These are phyloP conservation scores for Effrenium voratum DNA, from an alignment of 73 alveolate species.

Conservation along the genomic window DNA sequence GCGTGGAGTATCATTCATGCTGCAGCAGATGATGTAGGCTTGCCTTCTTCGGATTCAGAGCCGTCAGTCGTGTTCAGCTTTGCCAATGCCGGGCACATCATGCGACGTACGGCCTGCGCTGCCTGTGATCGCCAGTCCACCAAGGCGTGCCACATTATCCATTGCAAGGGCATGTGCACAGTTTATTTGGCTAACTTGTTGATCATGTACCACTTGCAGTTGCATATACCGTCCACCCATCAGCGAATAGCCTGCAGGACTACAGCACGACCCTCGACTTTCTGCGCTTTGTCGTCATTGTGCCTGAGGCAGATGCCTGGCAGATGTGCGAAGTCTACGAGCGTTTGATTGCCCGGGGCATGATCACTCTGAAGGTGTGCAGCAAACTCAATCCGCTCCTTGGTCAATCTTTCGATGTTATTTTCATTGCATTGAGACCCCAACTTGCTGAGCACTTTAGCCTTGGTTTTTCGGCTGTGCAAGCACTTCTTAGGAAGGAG, in stretches of 20 bases:
- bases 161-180: not conserved
- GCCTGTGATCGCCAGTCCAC: conserved; percentile 28
- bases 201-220: not conserved
- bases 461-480: not conserved
- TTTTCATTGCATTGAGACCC: not conserved
- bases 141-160: not conserved
- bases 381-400: conserved; percentile 34
- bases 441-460: not conserved
- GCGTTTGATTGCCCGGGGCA: conserved; percentile 51
- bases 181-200: not conserved
- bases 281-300: conserved; percentile 14
- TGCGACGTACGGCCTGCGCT: conserved; percentile 32
- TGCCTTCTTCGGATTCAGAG: not conserved
- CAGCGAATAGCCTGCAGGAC: not conserved
- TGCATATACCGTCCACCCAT: not conserved
- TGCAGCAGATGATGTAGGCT: not conserved
- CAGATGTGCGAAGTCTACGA: conserved; percentile 78
- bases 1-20: conserved; percentile 25
- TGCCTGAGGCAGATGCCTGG: conserved; percentile 59
- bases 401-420: not conserved
- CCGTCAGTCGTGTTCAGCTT: conserved; percentile 16
- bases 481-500: conserved; percentile 10
- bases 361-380: conserved; percentile 29
- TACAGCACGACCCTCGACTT: conserved; percentile 52
- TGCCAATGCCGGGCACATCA: conserved; percentile 41